phyloP scores from a whole-genome alignment of 164 flowering plant genomes.

The Berberis vulgaris region DNA sequence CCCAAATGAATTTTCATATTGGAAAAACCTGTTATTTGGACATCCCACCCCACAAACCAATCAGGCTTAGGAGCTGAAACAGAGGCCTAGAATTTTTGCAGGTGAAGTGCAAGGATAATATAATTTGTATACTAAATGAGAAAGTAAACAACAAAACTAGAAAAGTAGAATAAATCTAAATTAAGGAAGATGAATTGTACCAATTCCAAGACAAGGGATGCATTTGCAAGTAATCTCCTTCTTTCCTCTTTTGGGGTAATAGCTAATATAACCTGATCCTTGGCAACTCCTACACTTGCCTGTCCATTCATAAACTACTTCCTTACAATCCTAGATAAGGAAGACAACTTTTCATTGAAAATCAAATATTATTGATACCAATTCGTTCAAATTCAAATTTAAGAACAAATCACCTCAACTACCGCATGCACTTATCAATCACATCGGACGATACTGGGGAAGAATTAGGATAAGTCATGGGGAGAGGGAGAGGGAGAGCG shows the following conservation, averaged over 20 bases:
- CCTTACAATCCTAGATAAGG: constrained; percentile 70
- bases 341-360: not conserved
- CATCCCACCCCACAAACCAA: no score
- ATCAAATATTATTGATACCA: not conserved
- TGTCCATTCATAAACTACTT: constrained; percentile 96
- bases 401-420: constrained; percentile 37
- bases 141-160: not conserved
- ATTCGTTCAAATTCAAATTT: not conserved
- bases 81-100: no score
- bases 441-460: constrained; percentile 72
- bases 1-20: no score
- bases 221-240: constrained; percentile 82
- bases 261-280: constrained; percentile 77
- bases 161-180: not conserved
- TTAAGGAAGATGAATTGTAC: constrained; percentile 29
- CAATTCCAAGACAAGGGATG: constrained; percentile 89
- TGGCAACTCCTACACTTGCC: constrained; percentile 98
- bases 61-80: no score
- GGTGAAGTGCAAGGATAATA: no score
- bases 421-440: constrained; percentile 57
- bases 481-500: constrained; percentile 87
- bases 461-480: constrained; percentile 83
- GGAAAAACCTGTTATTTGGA: no score
- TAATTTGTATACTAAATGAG: not conserved
- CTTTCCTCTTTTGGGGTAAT: constrained; percentile 66